These are phyloP conservation scores for Sphagnum tenellum DNA, from an alignment of 225 moss, liverwort and hornwort genomes.

Conservation along the genomic window DNA sequence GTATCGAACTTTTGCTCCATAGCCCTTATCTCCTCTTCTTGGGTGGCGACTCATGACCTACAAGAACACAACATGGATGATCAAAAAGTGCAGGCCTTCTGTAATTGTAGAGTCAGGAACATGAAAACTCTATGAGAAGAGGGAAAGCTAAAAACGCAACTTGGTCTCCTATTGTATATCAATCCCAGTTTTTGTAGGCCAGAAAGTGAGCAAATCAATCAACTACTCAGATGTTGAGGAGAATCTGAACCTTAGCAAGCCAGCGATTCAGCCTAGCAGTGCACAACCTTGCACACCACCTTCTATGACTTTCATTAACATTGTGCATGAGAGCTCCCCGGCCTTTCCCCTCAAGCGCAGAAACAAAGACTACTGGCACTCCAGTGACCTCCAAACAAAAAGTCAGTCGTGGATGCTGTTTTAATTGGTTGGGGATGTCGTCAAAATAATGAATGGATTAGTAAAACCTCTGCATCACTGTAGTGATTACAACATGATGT, in stretches of 20 bases:
- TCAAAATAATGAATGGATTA: no score
- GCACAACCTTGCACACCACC: constrained; percentile 78
- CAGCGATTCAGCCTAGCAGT: constrained; percentile 95
- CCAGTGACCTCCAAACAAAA: constrained; percentile 55
- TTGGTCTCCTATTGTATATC: background rate
- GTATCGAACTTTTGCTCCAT: constrained; percentile 84
- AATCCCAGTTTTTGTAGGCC: background rate
- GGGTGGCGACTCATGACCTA: constrained; percentile 94
- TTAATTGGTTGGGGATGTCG: no score
- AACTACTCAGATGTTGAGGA: background rate
- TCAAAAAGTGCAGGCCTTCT: background rate
- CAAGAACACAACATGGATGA: constrained; percentile 1
- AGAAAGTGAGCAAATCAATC: background rate
- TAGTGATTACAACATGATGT: no score
- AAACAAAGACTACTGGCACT: constrained; percentile 76
- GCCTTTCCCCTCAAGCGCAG: constrained; percentile 73
- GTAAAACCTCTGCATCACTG: no score
- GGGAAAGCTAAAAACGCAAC: background rate
- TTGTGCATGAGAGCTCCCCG: constrained; percentile 67
- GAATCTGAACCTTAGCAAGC: constrained; percentile 66
- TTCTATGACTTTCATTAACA: constrained; percentile 63
- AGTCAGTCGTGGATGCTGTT: no score
- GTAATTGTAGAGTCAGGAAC: no score
- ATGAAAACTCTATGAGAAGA: no score
- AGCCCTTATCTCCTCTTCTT: constrained; percentile 41